phyloP scores from a whole-genome alignment of 345 rosid genomes.

The Xanthoceras sorbifolium region DNA sequence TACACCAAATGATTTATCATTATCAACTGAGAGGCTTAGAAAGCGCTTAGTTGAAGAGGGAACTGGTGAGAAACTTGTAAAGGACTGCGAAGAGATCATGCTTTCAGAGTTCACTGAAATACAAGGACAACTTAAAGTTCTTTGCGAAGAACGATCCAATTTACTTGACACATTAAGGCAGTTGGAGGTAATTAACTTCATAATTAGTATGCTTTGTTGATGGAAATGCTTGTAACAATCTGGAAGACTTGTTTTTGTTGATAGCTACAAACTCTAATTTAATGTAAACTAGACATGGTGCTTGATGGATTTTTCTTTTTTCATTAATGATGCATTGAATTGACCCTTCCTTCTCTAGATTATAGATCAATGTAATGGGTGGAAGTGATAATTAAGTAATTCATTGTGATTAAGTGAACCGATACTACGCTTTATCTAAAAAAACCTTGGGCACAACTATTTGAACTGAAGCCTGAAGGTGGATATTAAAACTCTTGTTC shows the following conservation, averaged over 20 bases:
- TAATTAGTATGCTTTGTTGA: neutral
- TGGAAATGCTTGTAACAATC: slow-evolving; percentile 14
- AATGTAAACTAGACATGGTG: neutral
- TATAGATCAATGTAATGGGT: neutral
- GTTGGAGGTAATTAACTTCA: slow-evolving; percentile 64
- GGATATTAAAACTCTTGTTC: neutral
- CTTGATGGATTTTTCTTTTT: neutral
- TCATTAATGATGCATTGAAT: neutral
- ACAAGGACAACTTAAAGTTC: slow-evolving; percentile 65
- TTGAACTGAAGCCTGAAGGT: neutral
- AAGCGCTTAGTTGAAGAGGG: slow-evolving; percentile 70
- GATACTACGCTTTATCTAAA: neutral
- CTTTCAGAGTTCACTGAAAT: slow-evolving; percentile 79
- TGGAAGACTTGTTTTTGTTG: neutral
- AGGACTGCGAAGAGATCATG: slow-evolving; percentile 90
- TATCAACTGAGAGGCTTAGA: slow-evolving; percentile 80
- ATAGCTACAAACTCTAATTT: neutral
- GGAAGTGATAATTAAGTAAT: neutral
- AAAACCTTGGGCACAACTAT: neutral
- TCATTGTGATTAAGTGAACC: neutral
- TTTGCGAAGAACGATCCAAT: slow-evolving; percentile 75
- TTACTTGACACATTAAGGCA: slow-evolving; percentile 84
- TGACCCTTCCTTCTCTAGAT: neutral
- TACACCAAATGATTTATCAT: slow-evolving; percentile 56
- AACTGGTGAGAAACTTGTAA: slow-evolving; percentile 63